These are phyloP conservation scores for Gynostemma pentaphyllum DNA, from an alignment of 306 rosid genomes.

Conservation along the genomic window DNA sequence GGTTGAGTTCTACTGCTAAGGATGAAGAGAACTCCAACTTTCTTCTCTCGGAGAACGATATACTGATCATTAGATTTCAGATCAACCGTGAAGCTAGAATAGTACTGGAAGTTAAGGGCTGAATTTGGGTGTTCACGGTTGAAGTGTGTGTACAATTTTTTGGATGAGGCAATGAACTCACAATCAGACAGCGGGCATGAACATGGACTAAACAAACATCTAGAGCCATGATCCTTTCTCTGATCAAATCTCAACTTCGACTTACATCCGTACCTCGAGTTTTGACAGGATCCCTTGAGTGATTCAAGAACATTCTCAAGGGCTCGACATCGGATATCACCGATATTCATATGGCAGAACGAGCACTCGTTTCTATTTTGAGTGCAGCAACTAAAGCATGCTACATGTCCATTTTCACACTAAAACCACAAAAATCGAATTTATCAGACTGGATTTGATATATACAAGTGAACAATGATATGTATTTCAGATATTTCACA, in stretches of 20 bases:
- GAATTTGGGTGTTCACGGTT: conserved; percentile 26
- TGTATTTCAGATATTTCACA: no score
- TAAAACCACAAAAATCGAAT: conserved; percentile 19
- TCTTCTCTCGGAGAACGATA: conserved; percentile 36
- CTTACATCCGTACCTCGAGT: conserved; percentile 45
- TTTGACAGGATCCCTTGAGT: conserved; percentile 35
- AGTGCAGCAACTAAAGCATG: conserved; percentile 49
- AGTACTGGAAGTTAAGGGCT: conserved; percentile 29
- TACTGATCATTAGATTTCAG: conserved; percentile 14
- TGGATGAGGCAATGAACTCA: conserved; percentile 27
- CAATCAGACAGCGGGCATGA: conserved; percentile 42
- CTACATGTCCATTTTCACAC: conserved; percentile 86
- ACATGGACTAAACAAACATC: conserved; percentile 43
- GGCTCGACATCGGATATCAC: conserved; percentile 64
- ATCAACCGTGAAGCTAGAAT: conserved; percentile 10
- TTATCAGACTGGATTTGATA: conserved; percentile 1
- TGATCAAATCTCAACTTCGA: conserved; percentile 19
- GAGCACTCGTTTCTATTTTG: conserved; percentile 41
- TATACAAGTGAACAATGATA: neutral
- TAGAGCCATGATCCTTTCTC: conserved; percentile 44
- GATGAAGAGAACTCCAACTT: conserved; percentile 29
- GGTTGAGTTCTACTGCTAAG: conserved; percentile 18
- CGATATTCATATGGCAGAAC: conserved; percentile 47
- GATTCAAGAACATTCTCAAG: conserved; percentile 60
- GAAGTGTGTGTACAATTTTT: conserved; percentile 36